phyloP scores from a whole-genome alignment of 495 filamentous ascomycete genomes.

The Penicillium fimorum region DNA sequence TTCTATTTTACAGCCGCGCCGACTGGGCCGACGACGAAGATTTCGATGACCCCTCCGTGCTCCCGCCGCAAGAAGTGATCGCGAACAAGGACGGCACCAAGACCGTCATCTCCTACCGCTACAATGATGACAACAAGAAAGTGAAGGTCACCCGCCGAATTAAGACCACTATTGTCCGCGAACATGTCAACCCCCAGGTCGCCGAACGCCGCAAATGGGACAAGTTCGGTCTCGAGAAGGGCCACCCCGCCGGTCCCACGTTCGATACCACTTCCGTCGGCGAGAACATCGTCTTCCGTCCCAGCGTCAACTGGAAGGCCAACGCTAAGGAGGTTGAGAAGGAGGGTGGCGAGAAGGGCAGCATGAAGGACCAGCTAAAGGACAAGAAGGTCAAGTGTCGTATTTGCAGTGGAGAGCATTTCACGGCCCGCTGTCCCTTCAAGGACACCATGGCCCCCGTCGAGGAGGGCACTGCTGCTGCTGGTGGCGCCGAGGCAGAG shows the following conservation, averaged over 20 bases:
- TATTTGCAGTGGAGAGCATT: slow-evolving; percentile 98
- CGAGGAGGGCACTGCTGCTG: slow-evolving; percentile 60
- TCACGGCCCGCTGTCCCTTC: slow-evolving; percentile 90
- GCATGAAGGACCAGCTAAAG: slow-evolving; percentile 89
- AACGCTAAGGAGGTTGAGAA: slow-evolving; percentile 81
- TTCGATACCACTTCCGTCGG: slow-evolving; percentile 88
- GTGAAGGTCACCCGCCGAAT: slow-evolving; percentile 95
- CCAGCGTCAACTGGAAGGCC: slow-evolving; percentile 84
- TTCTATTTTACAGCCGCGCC: slow-evolving; percentile 51
- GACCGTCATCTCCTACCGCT: slow-evolving; percentile 84
- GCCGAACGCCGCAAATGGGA: slow-evolving; percentile 87
- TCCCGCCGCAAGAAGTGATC: slow-evolving; percentile 82
- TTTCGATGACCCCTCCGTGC: slow-evolving; percentile 75
- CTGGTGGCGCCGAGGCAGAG: slow-evolving; percentile 51
- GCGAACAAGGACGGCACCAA: slow-evolving; percentile 97
- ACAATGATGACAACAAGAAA: slow-evolving; percentile 91
- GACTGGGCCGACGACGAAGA: slow-evolving; percentile 98
- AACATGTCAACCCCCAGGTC: slow-evolving; percentile 93
- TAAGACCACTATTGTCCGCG: slow-evolving; percentile 80
- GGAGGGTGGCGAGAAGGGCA: slow-evolving; percentile 64
- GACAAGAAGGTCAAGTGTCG: slow-evolving; percentile 99
- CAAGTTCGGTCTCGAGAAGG: slow-evolving; percentile 88
- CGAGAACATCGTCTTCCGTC: slow-evolving; percentile 96
- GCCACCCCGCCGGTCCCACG: slow-evolving; percentile 62
- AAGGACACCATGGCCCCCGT: slow-evolving; percentile 79